phyloP scores from a whole-genome alignment of 176 grass and related monocot species.

The Ensete glaucum region DNA sequence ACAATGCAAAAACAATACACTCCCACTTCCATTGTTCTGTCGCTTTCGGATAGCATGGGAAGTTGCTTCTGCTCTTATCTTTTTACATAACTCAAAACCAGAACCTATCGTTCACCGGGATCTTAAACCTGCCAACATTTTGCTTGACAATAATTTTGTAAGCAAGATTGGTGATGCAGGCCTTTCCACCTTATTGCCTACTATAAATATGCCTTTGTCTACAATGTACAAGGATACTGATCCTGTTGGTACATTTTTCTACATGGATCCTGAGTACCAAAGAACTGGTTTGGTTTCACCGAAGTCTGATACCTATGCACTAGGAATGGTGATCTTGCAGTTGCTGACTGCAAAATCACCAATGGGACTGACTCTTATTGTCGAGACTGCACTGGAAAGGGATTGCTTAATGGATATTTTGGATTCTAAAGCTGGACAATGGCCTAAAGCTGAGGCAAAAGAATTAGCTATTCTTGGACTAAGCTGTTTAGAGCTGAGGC shows the following conservation, averaged over 20 bases:
- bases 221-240: slow-evolving; percentile 52
- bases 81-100: slow-evolving; percentile 64
- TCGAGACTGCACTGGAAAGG: slow-evolving; percentile 10
- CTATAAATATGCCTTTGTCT: slow-evolving; percentile 7
- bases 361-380: slow-evolving; percentile 5
- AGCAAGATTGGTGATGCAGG: slow-evolving; percentile 89
- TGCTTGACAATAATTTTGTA: slow-evolving; percentile 57
- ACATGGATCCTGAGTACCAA: slow-evolving; percentile 94
- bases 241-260: slow-evolving; percentile 80
- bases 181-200: slow-evolving; percentile 63
- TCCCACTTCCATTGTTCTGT: slow-evolving; percentile 52
- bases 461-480: slow-evolving; percentile 20
- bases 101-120: slow-evolving; percentile 80
- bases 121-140: slow-evolving; percentile 85
- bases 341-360: slow-evolving; percentile 25
- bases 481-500: slow-evolving; percentile 12
- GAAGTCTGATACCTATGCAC: slow-evolving; percentile 21
- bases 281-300: slow-evolving; percentile 21
- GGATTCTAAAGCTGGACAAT: slow-evolving; percentile 12
- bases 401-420: slow-evolving; percentile 8
- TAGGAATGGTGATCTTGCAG: slow-evolving; percentile 25
- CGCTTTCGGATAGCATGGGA: slow-evolving; percentile 63
- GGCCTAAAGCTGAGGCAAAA: slow-evolving; percentile 2
- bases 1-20: slow-evolving; percentile 38
- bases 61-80: slow-evolving; percentile 41